Conservation (phyloP, 2,329 filamentous ascomycete genomes). For the Lachnellula arida region DNA sequence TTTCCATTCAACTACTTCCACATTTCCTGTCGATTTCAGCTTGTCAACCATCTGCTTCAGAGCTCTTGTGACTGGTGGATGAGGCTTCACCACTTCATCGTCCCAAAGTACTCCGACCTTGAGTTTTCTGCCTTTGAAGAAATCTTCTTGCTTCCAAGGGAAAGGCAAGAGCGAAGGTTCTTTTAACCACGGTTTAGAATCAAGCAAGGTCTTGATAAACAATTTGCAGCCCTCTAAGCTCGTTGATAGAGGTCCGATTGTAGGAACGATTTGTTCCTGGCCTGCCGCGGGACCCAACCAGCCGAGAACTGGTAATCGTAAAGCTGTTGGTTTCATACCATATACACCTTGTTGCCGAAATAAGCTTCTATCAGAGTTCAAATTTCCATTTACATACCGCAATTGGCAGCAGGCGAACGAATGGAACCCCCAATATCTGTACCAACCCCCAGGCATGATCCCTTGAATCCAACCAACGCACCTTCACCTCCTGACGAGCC, state of each 20-base stretch:
- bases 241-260: conserved; percentile 51
- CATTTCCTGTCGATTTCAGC: conserved; percentile 40
- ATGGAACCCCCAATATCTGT: conserved; percentile 50
- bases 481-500: conserved; percentile 55
- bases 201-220: conserved; percentile 38
- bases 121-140: conserved; percentile 39
- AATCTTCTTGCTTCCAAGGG: conserved; percentile 42
- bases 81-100: conserved; percentile 55
- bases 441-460: conserved; percentile 50
- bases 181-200: conserved; percentile 44
- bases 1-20: conserved; percentile 53
- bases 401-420: conserved; percentile 42
- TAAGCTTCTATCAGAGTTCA: not conserved
- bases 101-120: conserved; percentile 57
- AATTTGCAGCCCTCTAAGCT: conserved; percentile 43
- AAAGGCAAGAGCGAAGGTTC: conserved; percentile 50
- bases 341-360: conserved; percentile 24
- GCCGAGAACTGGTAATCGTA: conserved; percentile 24
- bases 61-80: conserved; percentile 54
- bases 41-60: conserved; percentile 50
- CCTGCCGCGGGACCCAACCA: conserved; percentile 21
- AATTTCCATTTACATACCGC: conserved; percentile 30
- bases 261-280: conserved; percentile 37
- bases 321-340: conserved; percentile 29
- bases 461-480: conserved; percentile 46